Base-by-base conservation (phyloP, 2,329 filamentous ascomycete species). In the Furcasterigmium furcatum region DNA sequence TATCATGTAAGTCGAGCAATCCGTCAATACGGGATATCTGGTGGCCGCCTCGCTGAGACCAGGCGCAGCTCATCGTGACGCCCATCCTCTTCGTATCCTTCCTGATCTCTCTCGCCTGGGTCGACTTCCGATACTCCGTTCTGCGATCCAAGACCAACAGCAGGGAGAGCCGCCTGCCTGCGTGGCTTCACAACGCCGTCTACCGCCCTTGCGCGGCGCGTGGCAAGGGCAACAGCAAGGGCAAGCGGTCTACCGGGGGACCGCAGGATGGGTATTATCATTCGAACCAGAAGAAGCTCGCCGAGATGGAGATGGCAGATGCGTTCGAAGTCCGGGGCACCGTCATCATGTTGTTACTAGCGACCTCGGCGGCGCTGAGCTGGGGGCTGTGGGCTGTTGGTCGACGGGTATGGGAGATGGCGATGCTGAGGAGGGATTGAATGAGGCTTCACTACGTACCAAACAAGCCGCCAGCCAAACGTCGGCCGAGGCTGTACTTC, bases 51-150 rank as follows among this genome's bases (percentile, higher is more conserved):
- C 7, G 24, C 24, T 27, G 24, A 27, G 24, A 36, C 34, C 16
- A 18, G n/a, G 18, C n/a, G 21, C 46, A 77, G 72, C 45, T 70
- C 18, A 53, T 87, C 53, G 71, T 85, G 64, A 84, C 82, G 1
- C 83, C 85, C 8, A 53, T 87, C 50, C 72, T 81, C 52, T 79
- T 87, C 59, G 68, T 80, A 42, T 77, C 80, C 19, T 87, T 87
- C 64, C 61, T 88, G 35, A 38, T 87, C 52, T 87, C 84, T 2
- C 76, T 88, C 38, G 72, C 76, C 58, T 62, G 85, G 43, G 74
- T 87, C 36, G 83, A 87, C 65, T 66, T 74, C 42, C 72, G 72
- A 47, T 70, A 80, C 73, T 65, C 79, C 55, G 57, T 71, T 56
- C 58, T 72, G 62, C 71, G 82, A 63, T 67, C 66, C 43, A 64